phyloP scores from a whole-genome alignment of 2,329 filamentous ascomycete genomes.

The Oidium heveae region DNA sequence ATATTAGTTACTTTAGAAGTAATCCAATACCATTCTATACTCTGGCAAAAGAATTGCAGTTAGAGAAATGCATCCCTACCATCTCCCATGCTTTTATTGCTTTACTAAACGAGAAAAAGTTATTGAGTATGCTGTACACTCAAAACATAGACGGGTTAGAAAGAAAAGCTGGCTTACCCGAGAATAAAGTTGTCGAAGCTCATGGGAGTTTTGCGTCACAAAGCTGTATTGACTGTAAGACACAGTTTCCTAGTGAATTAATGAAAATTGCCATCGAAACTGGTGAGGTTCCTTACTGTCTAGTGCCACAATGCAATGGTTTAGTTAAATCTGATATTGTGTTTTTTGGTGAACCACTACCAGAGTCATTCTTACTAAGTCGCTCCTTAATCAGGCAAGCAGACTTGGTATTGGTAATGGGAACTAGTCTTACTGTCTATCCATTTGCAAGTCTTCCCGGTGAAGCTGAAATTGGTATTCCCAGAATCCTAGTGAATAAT shows the following conservation, averaged over 20 bases:
- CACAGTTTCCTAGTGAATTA: constrained; percentile 40
- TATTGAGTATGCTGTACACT: constrained; percentile 71
- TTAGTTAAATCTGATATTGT: constrained; percentile 61
- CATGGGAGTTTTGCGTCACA: constrained; percentile 88
- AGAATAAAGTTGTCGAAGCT: constrained; percentile 65
- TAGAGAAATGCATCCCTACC: constrained; percentile 70
- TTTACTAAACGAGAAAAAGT: constrained; percentile 52
- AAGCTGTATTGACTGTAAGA: constrained; percentile 71
- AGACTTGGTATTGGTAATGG: constrained; percentile 64
- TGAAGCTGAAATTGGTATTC: constrained; percentile 32
- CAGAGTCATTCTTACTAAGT: constrained; percentile 35
- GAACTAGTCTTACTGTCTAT: constrained; percentile 52
- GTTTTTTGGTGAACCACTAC: constrained; percentile 58
- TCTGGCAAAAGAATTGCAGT: constrained; percentile 76
- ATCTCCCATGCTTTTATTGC: constrained; percentile 74
- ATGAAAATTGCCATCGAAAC: constrained; percentile 46
- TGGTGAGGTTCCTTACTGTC: constrained; percentile 47
- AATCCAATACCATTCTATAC: constrained; percentile 82
- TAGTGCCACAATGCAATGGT: constrained; percentile 35
- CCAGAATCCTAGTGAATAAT: constrained; percentile 68
- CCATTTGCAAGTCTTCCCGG: constrained; percentile 67
- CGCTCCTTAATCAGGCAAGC: constrained; percentile 30
- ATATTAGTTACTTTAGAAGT: constrained; percentile 65
- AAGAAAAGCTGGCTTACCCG: constrained; percentile 59
- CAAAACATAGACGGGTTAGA: constrained; percentile 97